These are phyloP conservation scores for Chrysanthemum seticuspe DNA, from an alignment of 129 eudicot genomes.

Conservation along the genomic window DNA sequence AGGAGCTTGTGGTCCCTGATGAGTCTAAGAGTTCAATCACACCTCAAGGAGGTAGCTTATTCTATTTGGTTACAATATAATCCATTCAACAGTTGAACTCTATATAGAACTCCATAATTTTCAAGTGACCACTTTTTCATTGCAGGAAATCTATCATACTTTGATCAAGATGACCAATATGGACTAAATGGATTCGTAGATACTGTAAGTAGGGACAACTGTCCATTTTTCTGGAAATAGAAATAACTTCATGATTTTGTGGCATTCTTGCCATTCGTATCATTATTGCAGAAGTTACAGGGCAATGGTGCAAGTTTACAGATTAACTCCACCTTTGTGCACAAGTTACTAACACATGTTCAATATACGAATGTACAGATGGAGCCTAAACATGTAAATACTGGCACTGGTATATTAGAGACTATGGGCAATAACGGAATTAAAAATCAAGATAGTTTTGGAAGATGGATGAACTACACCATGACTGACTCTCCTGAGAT, in stretches of 20 bases:
- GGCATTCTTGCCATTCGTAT: slow-evolving; percentile 8
- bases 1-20: slow-evolving; percentile 74
- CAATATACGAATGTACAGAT: slow-evolving; percentile 24
- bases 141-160: slow-evolving; percentile 43
- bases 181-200: slow-evolving; percentile 40
- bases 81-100: slow-evolving; percentile 13
- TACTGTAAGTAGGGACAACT: slow-evolving; percentile 47
- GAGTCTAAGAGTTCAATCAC: slow-evolving; percentile 42
- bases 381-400: slow-evolving; percentile 27
- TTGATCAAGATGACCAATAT: slow-evolving; percentile 42
- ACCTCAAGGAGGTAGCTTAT: slow-evolving; percentile 51
- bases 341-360: slow-evolving; percentile 20
- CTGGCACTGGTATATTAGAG: slow-evolving; percentile 30
- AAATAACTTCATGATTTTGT: background rate
- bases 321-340: slow-evolving; percentile 27
- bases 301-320: background rate
- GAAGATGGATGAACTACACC: slow-evolving; percentile 69
- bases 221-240: background rate
- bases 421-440: slow-evolving; percentile 37
- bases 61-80: slow-evolving; percentile 6
- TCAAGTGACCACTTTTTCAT: slow-evolving; percentile 1
- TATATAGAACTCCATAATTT: background rate
- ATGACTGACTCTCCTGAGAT: slow-evolving; percentile 66
- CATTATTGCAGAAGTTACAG: slow-evolving; percentile 9
- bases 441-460: slow-evolving; percentile 68